phyloP scores from a whole-genome alignment of 2,329 filamentous ascomycete species.

The Neonectria ditissima region DNA sequence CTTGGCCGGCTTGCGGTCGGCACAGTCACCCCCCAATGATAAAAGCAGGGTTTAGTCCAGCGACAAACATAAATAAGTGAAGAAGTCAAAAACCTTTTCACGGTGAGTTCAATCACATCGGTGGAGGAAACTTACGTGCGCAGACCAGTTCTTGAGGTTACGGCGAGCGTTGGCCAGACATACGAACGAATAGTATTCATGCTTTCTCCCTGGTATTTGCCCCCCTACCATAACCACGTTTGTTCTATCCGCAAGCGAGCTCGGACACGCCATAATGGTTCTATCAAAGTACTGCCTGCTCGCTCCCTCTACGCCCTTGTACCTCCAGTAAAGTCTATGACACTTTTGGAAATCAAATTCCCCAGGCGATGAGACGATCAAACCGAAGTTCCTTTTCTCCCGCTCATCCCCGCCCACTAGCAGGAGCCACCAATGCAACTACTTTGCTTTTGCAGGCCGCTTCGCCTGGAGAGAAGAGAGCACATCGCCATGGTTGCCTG shows the following conservation, averaged over 20 bases:
- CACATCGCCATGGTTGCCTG: constrained; percentile 8
- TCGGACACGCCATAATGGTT: not conserved
- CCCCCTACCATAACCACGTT: not conserved
- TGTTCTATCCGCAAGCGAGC: not conserved
- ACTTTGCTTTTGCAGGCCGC: not conserved
- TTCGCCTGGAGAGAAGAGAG: constrained; percentile 1
- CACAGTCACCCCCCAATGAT: not conserved
- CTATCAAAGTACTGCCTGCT: no score
- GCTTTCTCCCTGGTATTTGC: no score
- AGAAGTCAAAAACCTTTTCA: not conserved
- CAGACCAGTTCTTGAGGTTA: no score
- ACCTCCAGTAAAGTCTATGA: not conserved
- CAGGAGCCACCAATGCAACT: not conserved
- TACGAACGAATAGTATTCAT: not conserved
- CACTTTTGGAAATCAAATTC: not conserved
- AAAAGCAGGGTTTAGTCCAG: not conserved
- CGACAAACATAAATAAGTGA: not conserved
- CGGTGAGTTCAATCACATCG: not conserved
- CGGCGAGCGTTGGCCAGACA: no score
- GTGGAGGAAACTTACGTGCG: no score
- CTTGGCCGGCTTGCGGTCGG: not conserved
- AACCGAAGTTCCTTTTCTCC: constrained; percentile 24
- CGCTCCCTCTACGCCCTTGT: not conserved
- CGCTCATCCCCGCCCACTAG: constrained; percentile 2
- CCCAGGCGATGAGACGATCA: not conserved